These are phyloP conservation scores for Solanum chilense DNA, from an alignment of 257 asterid genomes.

Conservation along the genomic window DNA sequence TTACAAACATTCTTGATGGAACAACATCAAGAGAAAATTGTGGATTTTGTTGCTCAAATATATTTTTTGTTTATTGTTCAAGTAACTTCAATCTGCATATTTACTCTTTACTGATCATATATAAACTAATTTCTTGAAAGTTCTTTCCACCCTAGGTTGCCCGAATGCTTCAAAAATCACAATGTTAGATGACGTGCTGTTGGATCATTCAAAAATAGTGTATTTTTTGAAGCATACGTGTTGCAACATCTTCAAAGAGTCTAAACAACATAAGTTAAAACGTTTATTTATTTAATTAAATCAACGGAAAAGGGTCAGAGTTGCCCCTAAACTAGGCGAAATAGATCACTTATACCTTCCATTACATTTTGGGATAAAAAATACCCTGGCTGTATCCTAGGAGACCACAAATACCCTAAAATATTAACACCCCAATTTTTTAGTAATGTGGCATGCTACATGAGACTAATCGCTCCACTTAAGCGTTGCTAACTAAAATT, in stretches of 20 bases:
- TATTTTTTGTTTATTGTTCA: background rate
- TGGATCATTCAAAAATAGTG: background rate
- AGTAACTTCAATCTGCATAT: background rate
- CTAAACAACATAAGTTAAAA: background rate
- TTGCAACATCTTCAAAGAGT: background rate
- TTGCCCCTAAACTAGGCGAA: too few relatives aligned
- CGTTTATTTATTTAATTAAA: background rate
- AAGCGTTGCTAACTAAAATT: too few relatives aligned
- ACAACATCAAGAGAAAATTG: background rate
- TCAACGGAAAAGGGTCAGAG: background rate
- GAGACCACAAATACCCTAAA: too few relatives aligned
- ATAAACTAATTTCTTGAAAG: background rate
- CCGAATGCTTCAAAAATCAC: background rate
- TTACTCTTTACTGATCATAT: background rate
- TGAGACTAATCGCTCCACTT: too few relatives aligned
- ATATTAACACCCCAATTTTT: too few relatives aligned
- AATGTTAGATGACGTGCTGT: background rate
- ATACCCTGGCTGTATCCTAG: fast-evolving
- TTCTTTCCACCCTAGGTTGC: background rate
- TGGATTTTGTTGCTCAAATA: background rate
- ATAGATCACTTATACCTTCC: too few relatives aligned
- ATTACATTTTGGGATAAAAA: too few relatives aligned
- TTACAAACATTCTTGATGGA: background rate
- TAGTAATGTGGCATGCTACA: too few relatives aligned
- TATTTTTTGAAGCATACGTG: background rate